Percentiles rank a stretch among this genome's conserved stretches.
Conservation (phyloP, 106 monocot genomes). For the Ottelia alismoides region DNA sequence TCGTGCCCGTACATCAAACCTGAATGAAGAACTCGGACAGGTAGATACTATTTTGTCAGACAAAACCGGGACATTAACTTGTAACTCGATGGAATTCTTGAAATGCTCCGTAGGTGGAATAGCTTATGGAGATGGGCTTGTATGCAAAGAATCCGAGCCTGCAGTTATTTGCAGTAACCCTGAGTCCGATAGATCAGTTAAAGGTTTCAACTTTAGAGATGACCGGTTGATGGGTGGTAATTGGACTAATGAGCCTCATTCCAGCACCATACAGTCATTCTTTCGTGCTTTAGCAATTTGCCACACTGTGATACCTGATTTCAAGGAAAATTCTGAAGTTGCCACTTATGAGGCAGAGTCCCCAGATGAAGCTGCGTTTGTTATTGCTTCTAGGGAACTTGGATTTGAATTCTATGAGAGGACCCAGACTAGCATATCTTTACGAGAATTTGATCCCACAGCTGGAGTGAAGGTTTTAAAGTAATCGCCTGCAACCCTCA, state of each 20-base stretch:
- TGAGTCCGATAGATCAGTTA: too few relatives aligned
- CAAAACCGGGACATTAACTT: slow-evolving; percentile 83
- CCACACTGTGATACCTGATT: slow-evolving; percentile 63
- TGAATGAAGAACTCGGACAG: slow-evolving; percentile 80
- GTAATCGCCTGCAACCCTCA: slow-evolving; percentile 16
- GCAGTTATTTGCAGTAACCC: too few relatives aligned
- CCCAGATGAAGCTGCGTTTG: slow-evolving; percentile 76
- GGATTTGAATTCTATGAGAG: slow-evolving; percentile 71
- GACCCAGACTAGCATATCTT: slow-evolving; percentile 51
- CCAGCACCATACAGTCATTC: slow-evolving; percentile 43
- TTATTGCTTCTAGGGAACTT: slow-evolving; percentile 53
- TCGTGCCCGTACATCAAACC: slow-evolving; percentile 73
- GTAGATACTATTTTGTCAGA: slow-evolving; percentile 66
- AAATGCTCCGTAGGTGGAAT: slow-evolving; percentile 75
- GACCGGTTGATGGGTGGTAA: slow-evolving; percentile 40
- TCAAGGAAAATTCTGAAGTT: slow-evolving; percentile 17
- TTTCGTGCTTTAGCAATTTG: slow-evolving; percentile 53
- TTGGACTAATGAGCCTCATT: slow-evolving; percentile 38
- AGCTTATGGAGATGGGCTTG: slow-evolving; percentile 37
- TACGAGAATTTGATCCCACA: slow-evolving; percentile 52
- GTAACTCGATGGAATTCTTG: slow-evolving; percentile 83
- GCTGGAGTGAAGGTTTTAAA: slow-evolving; percentile 32
- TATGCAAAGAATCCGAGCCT: slow-evolving; percentile 16
- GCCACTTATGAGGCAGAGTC: slow-evolving; percentile 79
- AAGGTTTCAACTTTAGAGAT: slow-evolving; percentile 65